Evolutionary conservation across 2,329 filamentous ascomycete species (phyloP).

Genomic region (Cadophora sp.): DNA sequence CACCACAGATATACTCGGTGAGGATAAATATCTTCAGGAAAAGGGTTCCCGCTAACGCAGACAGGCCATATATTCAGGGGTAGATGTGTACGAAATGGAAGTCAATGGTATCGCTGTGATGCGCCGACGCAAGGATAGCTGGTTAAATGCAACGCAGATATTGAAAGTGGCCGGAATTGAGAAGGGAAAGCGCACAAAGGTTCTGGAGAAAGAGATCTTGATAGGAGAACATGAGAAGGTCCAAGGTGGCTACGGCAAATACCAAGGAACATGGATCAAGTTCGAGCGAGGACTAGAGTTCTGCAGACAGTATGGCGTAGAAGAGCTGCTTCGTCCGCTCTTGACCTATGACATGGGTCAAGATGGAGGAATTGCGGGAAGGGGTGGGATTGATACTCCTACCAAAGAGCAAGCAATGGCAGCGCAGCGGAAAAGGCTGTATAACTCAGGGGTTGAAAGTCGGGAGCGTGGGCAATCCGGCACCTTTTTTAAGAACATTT

Average conservation of each 20-base stretch:
- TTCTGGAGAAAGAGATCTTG: constrained; percentile 96
- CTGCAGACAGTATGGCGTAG: constrained; percentile 80
- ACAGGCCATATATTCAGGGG: constrained; percentile 89
- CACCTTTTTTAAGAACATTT: constrained; percentile 98
- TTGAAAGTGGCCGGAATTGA: constrained; percentile 97
- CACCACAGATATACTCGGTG: constrained; percentile 69
- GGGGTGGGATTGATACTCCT: constrained; percentile 85
- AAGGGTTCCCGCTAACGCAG: constrained; percentile 26
- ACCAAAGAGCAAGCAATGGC: constrained; percentile 99
- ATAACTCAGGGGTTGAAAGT: constrained; percentile 76
- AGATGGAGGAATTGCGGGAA: constrained; percentile 74
- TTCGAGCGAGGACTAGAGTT: constrained; percentile 93
- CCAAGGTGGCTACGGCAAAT: constrained; percentile 97
- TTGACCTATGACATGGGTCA: constrained; percentile 82
- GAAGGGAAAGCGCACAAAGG: constrained; percentile 97
- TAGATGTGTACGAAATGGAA: constrained; percentile 98
- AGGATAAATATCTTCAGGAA: constrained; percentile 34
- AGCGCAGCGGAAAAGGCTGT: constrained; percentile 89
- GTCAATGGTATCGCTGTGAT: constrained; percentile 93
- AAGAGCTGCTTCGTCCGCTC: constrained; percentile 76
- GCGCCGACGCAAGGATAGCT: constrained; percentile 92
- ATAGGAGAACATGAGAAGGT: constrained; percentile 98
- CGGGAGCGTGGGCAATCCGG: constrained; percentile 73
- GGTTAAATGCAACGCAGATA: constrained; percentile 98
- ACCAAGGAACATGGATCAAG: constrained; percentile 98